Evolutionary conservation across 257 asterid genomes (phyloP).

Genomic region (Solanum pennellii): DNA sequence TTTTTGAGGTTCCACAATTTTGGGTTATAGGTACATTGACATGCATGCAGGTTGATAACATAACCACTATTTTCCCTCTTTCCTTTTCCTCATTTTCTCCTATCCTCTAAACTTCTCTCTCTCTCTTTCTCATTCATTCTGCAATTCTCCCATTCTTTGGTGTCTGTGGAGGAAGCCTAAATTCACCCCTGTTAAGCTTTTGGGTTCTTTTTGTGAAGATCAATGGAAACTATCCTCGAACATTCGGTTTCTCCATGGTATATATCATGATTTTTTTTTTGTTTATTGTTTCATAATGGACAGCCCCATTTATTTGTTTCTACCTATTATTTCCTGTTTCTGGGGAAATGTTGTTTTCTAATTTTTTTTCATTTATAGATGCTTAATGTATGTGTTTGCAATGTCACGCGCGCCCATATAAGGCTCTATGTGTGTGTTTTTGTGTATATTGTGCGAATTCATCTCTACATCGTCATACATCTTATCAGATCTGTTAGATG

Average conservation of each 20-base stretch:
- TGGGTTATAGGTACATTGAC: neutral
- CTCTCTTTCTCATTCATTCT: conserved; percentile 5
- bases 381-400: neutral
- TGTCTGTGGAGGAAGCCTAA: conserved; percentile 24
- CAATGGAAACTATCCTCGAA: neutral
- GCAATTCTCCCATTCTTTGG: conserved; percentile 20
- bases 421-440: neutral
- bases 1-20: neutral
- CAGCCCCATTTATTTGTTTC: neutral
- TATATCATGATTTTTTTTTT: neutral
- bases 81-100: neutral
- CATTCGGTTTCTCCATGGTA: conserved; percentile 1
- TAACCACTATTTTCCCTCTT: conserved; percentile 15
- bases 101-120: conserved; percentile 2
- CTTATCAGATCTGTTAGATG: neutral
- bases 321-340: neutral
- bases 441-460: neutral
- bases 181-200: neutral
- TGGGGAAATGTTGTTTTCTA: neutral
- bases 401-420: neutral
- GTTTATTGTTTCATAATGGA: neutral
- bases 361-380: neutral
- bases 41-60: conserved; percentile 3
- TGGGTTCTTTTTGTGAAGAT: neutral
- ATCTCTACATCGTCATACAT: neutral